Percentiles rank a stretch among this genome's conserved stretches.
phyloP scores from a whole-genome alignment of 495 filamentous ascomycete genomes.

The Sordaria brevicollis region DNA sequence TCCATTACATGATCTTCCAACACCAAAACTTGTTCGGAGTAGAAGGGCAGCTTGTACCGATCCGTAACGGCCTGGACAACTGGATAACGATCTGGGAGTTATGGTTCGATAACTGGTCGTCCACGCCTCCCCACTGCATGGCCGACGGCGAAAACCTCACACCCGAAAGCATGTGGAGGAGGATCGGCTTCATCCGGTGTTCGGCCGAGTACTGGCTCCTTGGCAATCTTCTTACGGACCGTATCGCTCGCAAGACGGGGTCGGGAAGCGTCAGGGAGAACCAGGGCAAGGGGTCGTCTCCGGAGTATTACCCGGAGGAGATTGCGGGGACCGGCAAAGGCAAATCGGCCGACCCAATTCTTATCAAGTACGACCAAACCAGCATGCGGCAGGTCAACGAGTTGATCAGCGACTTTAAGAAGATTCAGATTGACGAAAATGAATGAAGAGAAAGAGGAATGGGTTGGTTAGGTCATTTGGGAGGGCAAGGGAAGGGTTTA shows the following conservation, averaged over 20 bases:
- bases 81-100: slow-evolving; percentile 21
- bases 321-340: background rate
- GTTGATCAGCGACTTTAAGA: slow-evolving; percentile 18
- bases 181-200: slow-evolving; percentile 17
- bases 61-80: slow-evolving; percentile 17
- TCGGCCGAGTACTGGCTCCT: slow-evolving; percentile 22
- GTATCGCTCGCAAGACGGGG: slow-evolving; percentile 6
- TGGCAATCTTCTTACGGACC: slow-evolving; percentile 16
- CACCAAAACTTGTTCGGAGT: slow-evolving; percentile 22
- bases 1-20: slow-evolving; percentile 25
- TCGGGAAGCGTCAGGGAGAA: background rate
- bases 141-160: slow-evolving; percentile 6
- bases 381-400: slow-evolving; percentile 27
- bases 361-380: slow-evolving; percentile 24
- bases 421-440: slow-evolving; percentile 11
- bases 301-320: background rate
- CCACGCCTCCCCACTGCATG: slow-evolving; percentile 9
- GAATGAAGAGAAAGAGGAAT: background rate
- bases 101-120: slow-evolving; percentile 9
- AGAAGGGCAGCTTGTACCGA: slow-evolving; percentile 19
- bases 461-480: background rate
- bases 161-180: slow-evolving; percentile 16
- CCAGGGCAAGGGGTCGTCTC: background rate
- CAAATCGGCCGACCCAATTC: slow-evolving; percentile 14
- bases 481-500: background rate